Evolutionary conservation across 306 rosid genomes (phyloP), one percentile per base, ranked within the genome.

Genomic region (Neltuma alba): DNA sequence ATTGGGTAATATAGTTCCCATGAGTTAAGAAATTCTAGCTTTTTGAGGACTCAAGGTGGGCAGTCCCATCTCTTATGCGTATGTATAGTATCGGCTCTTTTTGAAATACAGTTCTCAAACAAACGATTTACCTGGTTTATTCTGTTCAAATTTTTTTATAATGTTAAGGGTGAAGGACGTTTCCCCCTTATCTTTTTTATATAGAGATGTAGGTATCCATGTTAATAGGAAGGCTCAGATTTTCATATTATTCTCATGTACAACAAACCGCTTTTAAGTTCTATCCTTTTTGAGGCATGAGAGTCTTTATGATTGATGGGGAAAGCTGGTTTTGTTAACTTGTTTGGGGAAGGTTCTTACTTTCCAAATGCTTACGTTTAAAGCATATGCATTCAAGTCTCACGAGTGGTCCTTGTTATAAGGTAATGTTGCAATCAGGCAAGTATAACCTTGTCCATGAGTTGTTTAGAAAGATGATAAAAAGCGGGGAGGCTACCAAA

Each of bases 371-470:
- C 82, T 84, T 76, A 36, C 81, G 83, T 23, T 79, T 72, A 65
- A 80, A 76, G 81, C 76, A 79, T 76, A 67, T 77, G 23, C 28
- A 76, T 85, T 82, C 62, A 68, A 89, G 86, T 81, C 93, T 91
- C 72, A 88, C 80, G 62, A 74, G 83, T 74, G 81, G 55, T 91
- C 82, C 83, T 88, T 91, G 63, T 89, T 87, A 75, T 81, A 82
- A 94, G 99, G 97, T 92, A 60, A 94, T 92, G 97, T 85, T 92
- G 87, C 79, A 89, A 79, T 88, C 95, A 7, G 91, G 95, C 76
- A 94, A 94, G 82, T 94, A 83, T 74, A 92, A 91, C 76, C 89
- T 88, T 61, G 92, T 94, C 84, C 91, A 84, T 76, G 94, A 88
- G 76, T 85, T 88, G 60, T 91, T 94, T 76, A 75, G 78, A 75